Evolutionary conservation across 2,329 filamentous ascomycete species (phyloP).

Genomic region (Tolypocladium tundrense): DNA sequence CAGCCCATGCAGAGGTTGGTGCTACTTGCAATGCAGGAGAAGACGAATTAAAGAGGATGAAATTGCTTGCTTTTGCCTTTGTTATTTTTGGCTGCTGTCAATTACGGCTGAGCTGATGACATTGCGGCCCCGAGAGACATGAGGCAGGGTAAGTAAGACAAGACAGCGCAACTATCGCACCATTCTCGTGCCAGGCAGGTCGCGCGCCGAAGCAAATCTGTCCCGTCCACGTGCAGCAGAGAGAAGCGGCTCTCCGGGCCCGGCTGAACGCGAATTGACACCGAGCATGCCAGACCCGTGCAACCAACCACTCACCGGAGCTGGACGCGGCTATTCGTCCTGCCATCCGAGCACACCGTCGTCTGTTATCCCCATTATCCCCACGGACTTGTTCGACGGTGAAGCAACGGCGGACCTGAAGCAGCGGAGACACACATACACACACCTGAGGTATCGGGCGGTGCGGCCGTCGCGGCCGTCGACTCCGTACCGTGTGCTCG

Average conservation of each 20-base stretch:
- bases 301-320: not conserved
- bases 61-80: not conserved
- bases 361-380: not conserved
- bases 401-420: not conserved
- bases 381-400: not conserved
- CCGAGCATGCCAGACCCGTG: not conserved
- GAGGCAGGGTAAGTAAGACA: not conserved
- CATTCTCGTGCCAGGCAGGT: not conserved
- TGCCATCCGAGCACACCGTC: not conserved
- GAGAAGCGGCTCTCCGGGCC: not conserved
- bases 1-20: no score
- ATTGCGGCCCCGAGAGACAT: not conserved
- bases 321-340: not conserved
- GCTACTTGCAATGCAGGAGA: not conserved
- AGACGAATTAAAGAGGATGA: not conserved
- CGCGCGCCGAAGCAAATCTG: not conserved
- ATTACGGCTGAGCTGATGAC: not conserved
- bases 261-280: not conserved
- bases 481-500: not conserved
- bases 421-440: not conserved
- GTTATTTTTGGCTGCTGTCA: not conserved
- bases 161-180: not conserved
- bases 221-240: not conserved
- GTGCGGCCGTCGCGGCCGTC: not conserved
- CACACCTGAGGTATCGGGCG: not conserved